A percentile compares a stretch with the other conserved stretches of the same genome.
Evolutionary conservation across 345 rosid genomes (phyloP).

Genomic region (Diplotaxis tenuifolia): DNA sequence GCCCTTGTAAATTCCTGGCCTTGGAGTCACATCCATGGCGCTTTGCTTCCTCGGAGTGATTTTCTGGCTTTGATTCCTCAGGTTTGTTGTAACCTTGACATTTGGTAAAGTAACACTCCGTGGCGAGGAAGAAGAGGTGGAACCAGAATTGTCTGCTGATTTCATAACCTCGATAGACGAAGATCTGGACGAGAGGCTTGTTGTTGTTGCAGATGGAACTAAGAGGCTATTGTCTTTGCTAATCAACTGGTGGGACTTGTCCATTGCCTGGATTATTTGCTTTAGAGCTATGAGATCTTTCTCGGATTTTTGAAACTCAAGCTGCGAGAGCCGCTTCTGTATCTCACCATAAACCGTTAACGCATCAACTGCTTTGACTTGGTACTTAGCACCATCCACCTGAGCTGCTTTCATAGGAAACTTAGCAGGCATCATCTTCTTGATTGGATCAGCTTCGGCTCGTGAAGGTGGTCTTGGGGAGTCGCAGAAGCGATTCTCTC

Average conservation of each 20-base stretch:
- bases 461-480: slow-evolving; percentile 48
- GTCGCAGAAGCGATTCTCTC: slow-evolving; percentile 39
- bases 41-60: slow-evolving; percentile 42
- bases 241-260: slow-evolving; percentile 50
- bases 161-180: slow-evolving; percentile 52
- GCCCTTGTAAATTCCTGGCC: slow-evolving; percentile 39
- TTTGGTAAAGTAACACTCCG: slow-evolving; percentile 38
- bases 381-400: slow-evolving; percentile 51
- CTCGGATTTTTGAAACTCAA: slow-evolving; percentile 70
- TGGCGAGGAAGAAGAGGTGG: slow-evolving; percentile 29
- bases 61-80: slow-evolving; percentile 39
- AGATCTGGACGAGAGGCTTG: slow-evolving; percentile 50
- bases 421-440: slow-evolving; percentile 47
- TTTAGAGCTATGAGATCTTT: slow-evolving; percentile 87
- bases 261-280: slow-evolving; percentile 85
- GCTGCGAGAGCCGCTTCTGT: slow-evolving; percentile 72
- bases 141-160: slow-evolving; percentile 38
- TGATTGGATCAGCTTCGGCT: slow-evolving; percentile 44
- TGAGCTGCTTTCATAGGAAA: slow-evolving; percentile 67
- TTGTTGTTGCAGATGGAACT: slow-evolving; percentile 32
- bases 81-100: slow-evolving; percentile 39
- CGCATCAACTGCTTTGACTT: slow-evolving; percentile 38
- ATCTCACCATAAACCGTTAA: slow-evolving; percentile 71
- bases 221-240: slow-evolving; percentile 35
- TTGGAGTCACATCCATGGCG: slow-evolving; percentile 47